phyloP scores from a whole-genome alignment of 257 asterid genomes.

The Knoxia roxburghii region DNA sequence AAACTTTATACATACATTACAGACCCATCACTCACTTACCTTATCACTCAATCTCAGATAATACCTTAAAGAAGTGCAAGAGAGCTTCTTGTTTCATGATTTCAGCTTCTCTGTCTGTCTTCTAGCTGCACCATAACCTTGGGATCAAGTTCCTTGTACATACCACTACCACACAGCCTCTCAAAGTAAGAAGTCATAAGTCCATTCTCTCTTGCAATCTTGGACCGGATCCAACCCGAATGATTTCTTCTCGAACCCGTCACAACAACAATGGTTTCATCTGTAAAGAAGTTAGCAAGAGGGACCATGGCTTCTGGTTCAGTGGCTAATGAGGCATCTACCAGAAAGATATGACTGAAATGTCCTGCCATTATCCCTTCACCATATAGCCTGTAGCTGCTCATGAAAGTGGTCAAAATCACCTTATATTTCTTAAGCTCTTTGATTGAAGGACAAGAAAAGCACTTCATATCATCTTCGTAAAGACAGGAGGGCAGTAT shows the following conservation, averaged over 20 bases:
- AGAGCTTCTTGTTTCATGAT: no score
- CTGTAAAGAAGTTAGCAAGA: conserved; percentile 16
- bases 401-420: conserved; percentile 18
- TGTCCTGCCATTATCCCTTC: conserved; percentile 21
- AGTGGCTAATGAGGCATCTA: conserved; percentile 28
- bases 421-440: conserved; percentile 12
- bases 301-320: conserved; percentile 29
- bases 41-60: no score
- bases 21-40: no score
- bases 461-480: conserved; percentile 4
- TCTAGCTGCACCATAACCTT: background rate
- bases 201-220: conserved; percentile 25
- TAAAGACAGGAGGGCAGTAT: conserved; percentile 19
- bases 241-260: conserved; percentile 15
- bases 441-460: conserved; percentile 16
- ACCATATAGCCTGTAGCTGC: conserved; percentile 17
- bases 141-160: conserved; percentile 9
- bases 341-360: conserved; percentile 26
- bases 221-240: conserved; percentile 28
- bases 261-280: conserved; percentile 17
- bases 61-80: no score
- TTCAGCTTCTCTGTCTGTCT: no score
- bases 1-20: no score
- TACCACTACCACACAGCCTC: conserved; percentile 9
- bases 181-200: conserved; percentile 28